Evolutionary conservation across 495 filamentous ascomycete genomes (phyloP).

Genomic region (Lophiotrema nucula): DNA sequence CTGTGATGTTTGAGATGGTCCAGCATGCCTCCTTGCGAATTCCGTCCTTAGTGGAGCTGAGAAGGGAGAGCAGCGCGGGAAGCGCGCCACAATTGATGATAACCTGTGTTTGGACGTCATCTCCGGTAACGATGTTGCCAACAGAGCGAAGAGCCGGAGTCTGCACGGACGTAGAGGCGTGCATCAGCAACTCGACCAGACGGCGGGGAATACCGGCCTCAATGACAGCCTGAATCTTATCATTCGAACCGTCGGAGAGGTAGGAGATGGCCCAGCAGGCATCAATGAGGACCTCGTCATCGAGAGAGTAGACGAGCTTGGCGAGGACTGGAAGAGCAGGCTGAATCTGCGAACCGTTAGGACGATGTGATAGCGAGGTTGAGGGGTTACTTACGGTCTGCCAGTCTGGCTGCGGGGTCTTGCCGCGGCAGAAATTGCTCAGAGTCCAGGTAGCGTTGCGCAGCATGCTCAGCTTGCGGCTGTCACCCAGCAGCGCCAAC

Average conservation of each 20-base stretch:
- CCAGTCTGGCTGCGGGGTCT: conserved; percentile 99
- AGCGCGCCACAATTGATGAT: conserved; percentile 98
- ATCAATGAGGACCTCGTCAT: conserved; percentile 98
- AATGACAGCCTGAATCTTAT: conserved; percentile 99
- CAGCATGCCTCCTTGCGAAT: conserved; percentile 99
- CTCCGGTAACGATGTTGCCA: conserved; percentile 98
- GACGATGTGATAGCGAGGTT: conserved; percentile 19
- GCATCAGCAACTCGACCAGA: conserved; percentile 95
- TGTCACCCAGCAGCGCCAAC: conserved; percentile 85
- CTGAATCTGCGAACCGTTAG: conserved; percentile 64
- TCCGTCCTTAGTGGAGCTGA: conserved; percentile 96
- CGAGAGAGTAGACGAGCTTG: conserved; percentile 96
- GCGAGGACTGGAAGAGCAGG: conserved; percentile 95
- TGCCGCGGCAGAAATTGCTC: conserved; percentile 99
- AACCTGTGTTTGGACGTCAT: conserved; percentile 98
- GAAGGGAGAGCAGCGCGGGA: conserved; percentile 83
- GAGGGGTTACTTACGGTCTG: conserved; percentile 68
- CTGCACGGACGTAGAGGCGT: conserved; percentile 98
- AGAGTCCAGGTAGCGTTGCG: conserved; percentile 98
- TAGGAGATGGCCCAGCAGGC: conserved; percentile 99
- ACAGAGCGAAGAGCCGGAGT: conserved; percentile 96
- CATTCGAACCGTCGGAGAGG: conserved; percentile 96
- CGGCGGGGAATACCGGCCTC: conserved; percentile 97
- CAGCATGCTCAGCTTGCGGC: conserved; percentile 98
- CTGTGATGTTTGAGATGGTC: conserved; percentile 99